Evolutionary conservation across 1,284 basidiomycete genomes (phyloP).

Genomic region (Gomphus sp.): DNA sequence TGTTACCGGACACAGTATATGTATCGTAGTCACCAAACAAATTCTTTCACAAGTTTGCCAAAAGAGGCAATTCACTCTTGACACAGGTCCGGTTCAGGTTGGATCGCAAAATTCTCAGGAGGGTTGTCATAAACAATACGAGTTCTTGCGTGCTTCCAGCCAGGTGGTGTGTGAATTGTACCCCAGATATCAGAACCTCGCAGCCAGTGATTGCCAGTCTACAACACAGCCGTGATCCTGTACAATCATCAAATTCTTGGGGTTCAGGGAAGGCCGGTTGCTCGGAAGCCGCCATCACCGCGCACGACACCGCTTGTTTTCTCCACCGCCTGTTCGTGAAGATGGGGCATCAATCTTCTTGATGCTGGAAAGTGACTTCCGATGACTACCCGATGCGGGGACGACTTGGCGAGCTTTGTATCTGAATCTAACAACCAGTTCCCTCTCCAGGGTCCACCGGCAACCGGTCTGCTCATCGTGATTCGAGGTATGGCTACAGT

Average conservation of each 20-base stretch:
- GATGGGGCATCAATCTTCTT: not conserved
- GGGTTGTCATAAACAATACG: too few species aligned
- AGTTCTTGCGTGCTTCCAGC: too few species aligned
- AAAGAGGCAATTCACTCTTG: not conserved
- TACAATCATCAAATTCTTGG: not conserved
- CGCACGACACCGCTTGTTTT: not conserved
- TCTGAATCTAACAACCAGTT: too few species aligned
- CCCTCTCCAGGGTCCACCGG: too few species aligned
- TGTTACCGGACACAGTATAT: not conserved
- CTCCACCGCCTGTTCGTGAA: not conserved
- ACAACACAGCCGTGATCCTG: not conserved
- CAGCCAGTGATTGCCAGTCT: not conserved
- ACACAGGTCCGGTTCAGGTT: too few species aligned
- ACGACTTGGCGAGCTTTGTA: not conserved
- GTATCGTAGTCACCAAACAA: conserved; percentile 2
- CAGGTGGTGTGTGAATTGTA: not conserved
- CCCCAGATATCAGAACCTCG: not conserved
- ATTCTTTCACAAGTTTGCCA: not conserved
- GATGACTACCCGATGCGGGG: not conserved
- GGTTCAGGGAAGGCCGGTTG: not conserved
- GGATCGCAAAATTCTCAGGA: too few species aligned
- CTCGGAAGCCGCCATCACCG: not conserved
- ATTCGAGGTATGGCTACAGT: too few species aligned
- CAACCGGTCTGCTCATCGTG: not conserved
- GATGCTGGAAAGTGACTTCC: not conserved